Evolutionary conservation across 345 rosid species (phyloP), one percentile per base, ranked within the genome.

Genomic region (Populus simonii): DNA sequence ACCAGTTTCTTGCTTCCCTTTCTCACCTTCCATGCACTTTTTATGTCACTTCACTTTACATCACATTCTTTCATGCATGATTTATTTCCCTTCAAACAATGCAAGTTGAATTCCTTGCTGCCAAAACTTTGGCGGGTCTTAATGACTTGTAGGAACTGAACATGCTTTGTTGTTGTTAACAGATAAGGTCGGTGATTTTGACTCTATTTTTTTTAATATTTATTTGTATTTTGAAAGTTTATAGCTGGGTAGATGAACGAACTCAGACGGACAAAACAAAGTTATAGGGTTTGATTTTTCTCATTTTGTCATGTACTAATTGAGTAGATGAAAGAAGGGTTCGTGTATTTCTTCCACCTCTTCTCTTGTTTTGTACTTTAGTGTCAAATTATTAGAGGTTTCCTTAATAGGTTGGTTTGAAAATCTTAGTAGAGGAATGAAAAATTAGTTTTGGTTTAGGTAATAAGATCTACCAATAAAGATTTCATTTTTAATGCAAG

Each of bases 221-320:
- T 45, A 22, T 74, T 73, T 66, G 17, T 15, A 23, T 41, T 62
- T 73, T 80, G 68, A 69, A 68, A 68, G 69, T 59, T 81, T 84
- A 45, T 77, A 8, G 88, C 33, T 87, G 79, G 88, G 91, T 81
- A 85, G 93, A 85, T 90, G 89, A 87, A 80, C 91, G 38, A 90
- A 87, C 90, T 71, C 76, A 35, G 88, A 73, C 89, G 91, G 89
- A 85, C 73, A 81, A 67, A 72, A 55, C 90, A 67, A 83, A 68
- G 85, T 63, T 68, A 23, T 23, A 11, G 29, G 11, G 65, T 23
- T 59, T 10, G 29, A n/a, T 59, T 59, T 59, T 59, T 23, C 6
- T 57, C 63, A 9, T 57, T 8, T 57, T 57, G 65, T 59, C 65
- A n/a, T 59, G 65, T 59, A n/a, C 65, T 59, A 23, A 4, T 23